Percentiles rank a stretch among this genome's conserved stretches.
Evolutionary conservation across 2,329 filamentous ascomycete genomes (phyloP).

Genomic region (Colletotrichum lini): DNA sequence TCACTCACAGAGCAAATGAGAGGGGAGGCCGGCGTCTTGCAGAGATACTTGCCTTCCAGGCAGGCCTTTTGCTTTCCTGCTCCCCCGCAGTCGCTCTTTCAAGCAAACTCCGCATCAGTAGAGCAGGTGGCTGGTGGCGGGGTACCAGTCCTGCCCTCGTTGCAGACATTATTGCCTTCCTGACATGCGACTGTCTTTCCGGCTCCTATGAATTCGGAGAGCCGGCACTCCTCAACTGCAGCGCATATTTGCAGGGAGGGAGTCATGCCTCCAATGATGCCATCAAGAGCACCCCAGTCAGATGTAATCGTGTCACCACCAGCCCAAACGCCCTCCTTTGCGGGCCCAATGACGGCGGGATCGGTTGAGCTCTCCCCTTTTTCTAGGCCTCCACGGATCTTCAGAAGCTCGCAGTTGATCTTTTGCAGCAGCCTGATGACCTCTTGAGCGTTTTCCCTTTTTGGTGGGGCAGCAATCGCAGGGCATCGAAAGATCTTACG

Average conservation of each 20-base stretch:
- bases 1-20: not conserved
- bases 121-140: conserved; percentile 2
- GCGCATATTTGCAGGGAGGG: not conserved
- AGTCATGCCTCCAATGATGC: not conserved
- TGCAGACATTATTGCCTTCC: not conserved
- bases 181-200: not conserved
- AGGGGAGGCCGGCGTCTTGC: not conserved
- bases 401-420: conserved; percentile 1
- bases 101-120: not conserved
- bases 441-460: not conserved
- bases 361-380: not conserved
- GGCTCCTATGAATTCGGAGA: not conserved
- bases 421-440: not conserved
- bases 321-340: not conserved
- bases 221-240: not conserved
- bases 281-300: not conserved
- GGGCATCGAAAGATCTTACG: not conserved
- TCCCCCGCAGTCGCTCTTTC: not conserved
- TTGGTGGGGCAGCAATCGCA: not conserved
- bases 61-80: not conserved
- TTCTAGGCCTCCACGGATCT: not conserved
- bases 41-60: not conserved
- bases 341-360: not conserved
- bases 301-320: not conserved
- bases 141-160: not conserved